Evolutionary conservation across 306 rosid genomes (phyloP).

Genomic region (Cucurbita pepo): DNA sequence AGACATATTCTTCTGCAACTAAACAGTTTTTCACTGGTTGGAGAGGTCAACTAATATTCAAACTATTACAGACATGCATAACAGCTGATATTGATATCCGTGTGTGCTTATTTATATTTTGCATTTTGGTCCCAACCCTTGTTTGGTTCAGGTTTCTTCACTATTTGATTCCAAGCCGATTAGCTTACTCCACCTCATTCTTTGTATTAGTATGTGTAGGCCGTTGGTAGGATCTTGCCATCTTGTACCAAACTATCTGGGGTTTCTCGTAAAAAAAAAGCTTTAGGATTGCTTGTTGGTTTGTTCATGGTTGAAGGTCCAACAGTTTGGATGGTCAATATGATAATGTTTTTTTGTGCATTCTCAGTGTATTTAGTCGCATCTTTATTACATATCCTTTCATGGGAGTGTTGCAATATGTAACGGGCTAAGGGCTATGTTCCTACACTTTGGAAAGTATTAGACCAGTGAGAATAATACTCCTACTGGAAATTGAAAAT

Average conservation of each 20-base stretch:
- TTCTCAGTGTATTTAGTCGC: background rate
- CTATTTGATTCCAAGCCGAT: background rate
- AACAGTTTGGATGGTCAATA: background rate
- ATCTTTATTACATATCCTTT: background rate
- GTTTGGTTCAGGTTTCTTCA: background rate
- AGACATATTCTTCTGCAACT: background rate
- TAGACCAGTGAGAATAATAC: background rate
- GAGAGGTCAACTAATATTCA: background rate
- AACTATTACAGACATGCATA: background rate
- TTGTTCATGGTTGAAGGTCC: background rate
- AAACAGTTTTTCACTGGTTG: background rate
- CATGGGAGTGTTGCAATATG: background rate
- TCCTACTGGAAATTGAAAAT: background rate
- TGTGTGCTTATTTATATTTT: background rate
- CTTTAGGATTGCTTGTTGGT: background rate
- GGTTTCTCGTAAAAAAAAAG: background rate
- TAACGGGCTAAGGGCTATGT: background rate
- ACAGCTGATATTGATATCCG: background rate
- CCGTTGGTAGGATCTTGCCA: background rate
- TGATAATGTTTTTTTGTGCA: background rate
- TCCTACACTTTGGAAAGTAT: background rate
- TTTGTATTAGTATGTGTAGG: too few relatives aligned
- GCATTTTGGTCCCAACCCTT: background rate
- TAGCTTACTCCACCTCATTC: background rate
- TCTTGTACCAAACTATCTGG: background rate